These are phyloP conservation scores for Aspergillus unguis DNA, from an alignment of 2,329 filamentous ascomycete genomes.

Conservation along the genomic window DNA sequence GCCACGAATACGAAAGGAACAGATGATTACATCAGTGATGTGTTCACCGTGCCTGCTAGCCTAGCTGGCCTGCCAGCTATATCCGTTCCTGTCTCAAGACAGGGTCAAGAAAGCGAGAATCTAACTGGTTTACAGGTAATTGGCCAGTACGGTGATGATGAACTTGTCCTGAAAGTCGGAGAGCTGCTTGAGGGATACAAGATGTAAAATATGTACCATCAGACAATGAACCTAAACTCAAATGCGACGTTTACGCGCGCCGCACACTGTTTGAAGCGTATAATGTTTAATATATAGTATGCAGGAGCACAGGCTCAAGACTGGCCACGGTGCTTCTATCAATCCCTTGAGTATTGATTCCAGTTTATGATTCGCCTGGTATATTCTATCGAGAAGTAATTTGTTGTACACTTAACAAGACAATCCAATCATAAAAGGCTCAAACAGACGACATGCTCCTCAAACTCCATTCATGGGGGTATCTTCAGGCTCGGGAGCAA, in stretches of 20 bases:
- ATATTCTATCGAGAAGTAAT: background rate
- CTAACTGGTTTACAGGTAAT: conserved; percentile 46
- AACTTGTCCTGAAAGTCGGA: conserved; percentile 39
- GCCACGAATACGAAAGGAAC: conserved; percentile 42
- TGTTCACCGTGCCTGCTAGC: conserved; percentile 93
- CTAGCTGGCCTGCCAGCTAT: conserved; percentile 86
- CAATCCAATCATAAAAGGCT: background rate
- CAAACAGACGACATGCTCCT: background rate
- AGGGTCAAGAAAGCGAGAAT: conserved; percentile 14
- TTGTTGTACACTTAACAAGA: background rate
- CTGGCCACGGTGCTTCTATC: too few relatives aligned
- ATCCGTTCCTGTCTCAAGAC: conserved; percentile 66
- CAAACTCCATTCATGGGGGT: conserved; percentile 19
- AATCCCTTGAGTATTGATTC: background rate
- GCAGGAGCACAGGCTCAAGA: too few relatives aligned
- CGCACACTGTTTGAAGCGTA: background rate
- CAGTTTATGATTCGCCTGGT: background rate
- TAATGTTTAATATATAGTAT: too few relatives aligned
- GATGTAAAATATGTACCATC: background rate
- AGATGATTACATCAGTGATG: conserved; percentile 84
- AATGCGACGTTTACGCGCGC: background rate
- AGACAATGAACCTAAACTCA: background rate
- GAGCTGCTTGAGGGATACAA: conserved; percentile 30
- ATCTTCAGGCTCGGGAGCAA: conserved; percentile 14
- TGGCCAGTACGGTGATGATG: conserved; percentile 48